phyloP scores from a whole-genome alignment of 2,329 filamentous ascomycete genomes.

The Leptographium lundbergii region DNA sequence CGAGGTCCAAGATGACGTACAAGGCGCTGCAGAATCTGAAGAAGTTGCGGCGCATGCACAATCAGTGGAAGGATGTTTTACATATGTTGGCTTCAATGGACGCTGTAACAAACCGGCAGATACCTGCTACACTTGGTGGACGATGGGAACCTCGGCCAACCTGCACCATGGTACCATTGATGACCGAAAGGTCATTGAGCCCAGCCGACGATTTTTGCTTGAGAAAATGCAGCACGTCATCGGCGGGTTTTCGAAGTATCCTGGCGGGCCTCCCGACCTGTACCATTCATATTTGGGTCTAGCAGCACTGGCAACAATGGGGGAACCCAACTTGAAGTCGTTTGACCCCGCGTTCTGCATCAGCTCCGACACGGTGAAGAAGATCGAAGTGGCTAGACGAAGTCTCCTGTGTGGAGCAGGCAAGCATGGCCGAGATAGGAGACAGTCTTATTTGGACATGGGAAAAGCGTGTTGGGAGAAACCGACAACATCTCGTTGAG shows the following conservation, averaged over 20 bases:
- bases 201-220: conserved; percentile 67
- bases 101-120: conserved; percentile 84
- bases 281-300: conserved; percentile 86
- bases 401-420: conserved; percentile 17
- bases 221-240: conserved; percentile 78
- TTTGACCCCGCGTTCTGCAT: conserved; percentile 70
- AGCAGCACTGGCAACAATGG: conserved; percentile 62
- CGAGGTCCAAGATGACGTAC: conserved; percentile 23
- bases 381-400: conserved; percentile 33
- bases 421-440: neutral
- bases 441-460: conserved; percentile 1
- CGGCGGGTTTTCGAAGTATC: conserved; percentile 66
- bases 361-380: conserved; percentile 43
- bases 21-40: conserved; percentile 10
- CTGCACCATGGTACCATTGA: conserved; percentile 43
- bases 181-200: conserved; percentile 37
- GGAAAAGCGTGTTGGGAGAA: conserved; percentile 2
- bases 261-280: conserved; percentile 58
- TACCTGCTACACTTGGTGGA: conserved; percentile 96
- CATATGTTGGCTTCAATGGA: conserved; percentile 67
- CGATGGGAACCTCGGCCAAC: conserved; percentile 47
- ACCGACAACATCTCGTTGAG: conserved; percentile 22
- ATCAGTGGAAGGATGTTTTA: neutral
- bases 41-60: neutral
- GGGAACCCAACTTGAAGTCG: conserved; percentile 53